Base-by-base conservation (phyloP, 2,329 filamentous ascomycete genomes). In the Ophiosphaerella narmari region DNA sequence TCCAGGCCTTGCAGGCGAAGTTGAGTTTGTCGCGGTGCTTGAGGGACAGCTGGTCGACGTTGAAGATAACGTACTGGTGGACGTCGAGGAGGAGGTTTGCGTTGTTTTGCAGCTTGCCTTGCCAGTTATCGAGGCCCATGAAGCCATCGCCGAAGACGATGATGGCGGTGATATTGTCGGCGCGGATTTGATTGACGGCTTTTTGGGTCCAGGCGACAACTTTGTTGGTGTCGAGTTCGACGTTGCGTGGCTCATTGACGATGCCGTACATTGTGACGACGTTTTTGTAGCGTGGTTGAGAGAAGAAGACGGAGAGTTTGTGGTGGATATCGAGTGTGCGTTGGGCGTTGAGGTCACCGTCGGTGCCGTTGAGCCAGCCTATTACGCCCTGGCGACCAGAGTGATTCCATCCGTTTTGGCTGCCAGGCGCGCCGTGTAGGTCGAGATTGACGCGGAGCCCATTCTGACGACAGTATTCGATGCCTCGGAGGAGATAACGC, bases 41-140 rank as follows among this genome's bases (percentile, higher is more conserved):
- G 67, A 88, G 87, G 40, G 85, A 83, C 67, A 99, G 88, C 73
- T 96, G 90, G 59, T 88, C 86, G 34, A 85, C 84, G 80, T 99
- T 97, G 82, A 99, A 99, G 73, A 97, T 97, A 67, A 96, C 90
- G 74, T 99, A 99, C 74, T 97, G 93, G 75, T 99, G 94, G 33
- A 95, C 94, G 74, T 99, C 94, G n/a, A 99, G 84, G 14, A 96
- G 83, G 58, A 97, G 79, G 57, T 86, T 83, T 39, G 87, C 80
- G 67, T 89, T 82, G 18, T 82, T 80, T 60, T 88, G 83, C 60
- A 97, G 82, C 70, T 89, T 82, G 35, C 90, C 90, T 71, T 96
- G 86, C 94, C 94, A 99, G 67, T 95, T 93, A 59, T 82, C 81
- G 4, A 97, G 83, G 9, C 93, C 93, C 76, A 95, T 85, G 79